Evolutionary conservation across 2,329 filamentous ascomycete genomes (phyloP), one percentile per base, ranked within the genome.

Genomic region (Fusarium anguioides): DNA sequence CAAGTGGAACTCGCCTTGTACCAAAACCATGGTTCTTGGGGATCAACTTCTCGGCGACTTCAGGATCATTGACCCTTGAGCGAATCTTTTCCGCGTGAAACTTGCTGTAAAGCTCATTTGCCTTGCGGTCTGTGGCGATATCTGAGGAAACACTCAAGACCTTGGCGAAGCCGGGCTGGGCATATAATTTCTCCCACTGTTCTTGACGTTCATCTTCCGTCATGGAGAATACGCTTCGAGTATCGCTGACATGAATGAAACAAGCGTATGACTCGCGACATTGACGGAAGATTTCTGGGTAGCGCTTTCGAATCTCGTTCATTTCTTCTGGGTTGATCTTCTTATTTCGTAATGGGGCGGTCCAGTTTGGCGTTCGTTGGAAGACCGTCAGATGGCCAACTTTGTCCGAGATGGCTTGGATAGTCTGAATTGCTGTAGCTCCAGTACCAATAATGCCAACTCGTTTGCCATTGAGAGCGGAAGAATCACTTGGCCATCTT

Each of bases 331-430:
- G 53, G 3, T 27, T 61, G 11, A 71, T 71, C 17, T 70, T 65
- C 4, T 24, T 35, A n/a, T 71, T 70, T 26, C 63, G 72, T 6
- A 71, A 78, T 64, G 49, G 67, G 2, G 68, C 41, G 6, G 66
- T 58, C 47, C 57, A 71, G 21, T 71, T 71, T 3, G 68, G 68
- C 3, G 62, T 68, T 8, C 68, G 48, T 41, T 71, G 68, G 11
- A 71, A 71, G 3, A 71, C 56, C 2, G 68, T 53, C 2, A 71
- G 27, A 8, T 68, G 56, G 1, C 53, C 49, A 5, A 62, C 68
- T 10, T 53, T 49, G 10, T 58, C 62, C 0, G 62, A 68, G 15
- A 71, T 55, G 7, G 70, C 68, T 21, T 71, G 68, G 14, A 71
- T 61, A 0, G 66, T 54, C 6, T 71, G 68, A 4, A 71, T 68